These are phyloP conservation scores for Antarctomyces pellizariae DNA, from an alignment of 495 filamentous ascomycete genomes.

Conservation along the genomic window DNA sequence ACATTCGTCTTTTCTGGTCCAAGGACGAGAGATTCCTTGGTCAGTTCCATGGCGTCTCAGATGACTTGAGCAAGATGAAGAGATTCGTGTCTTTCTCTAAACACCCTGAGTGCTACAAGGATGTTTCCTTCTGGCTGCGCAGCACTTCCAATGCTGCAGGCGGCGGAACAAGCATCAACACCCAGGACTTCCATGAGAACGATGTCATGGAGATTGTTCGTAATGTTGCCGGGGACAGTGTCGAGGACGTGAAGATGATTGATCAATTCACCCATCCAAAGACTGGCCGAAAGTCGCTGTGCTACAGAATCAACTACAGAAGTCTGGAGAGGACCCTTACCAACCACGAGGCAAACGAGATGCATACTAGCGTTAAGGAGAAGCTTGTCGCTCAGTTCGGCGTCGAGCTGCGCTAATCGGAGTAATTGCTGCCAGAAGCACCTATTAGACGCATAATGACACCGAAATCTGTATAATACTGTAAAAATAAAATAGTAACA, in stretches of 20 bases:
- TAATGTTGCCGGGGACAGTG: conserved; percentile 50
- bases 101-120: conserved; percentile 67
- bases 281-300: conserved; percentile 58
- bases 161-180: conserved; percentile 16
- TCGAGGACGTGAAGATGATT: conserved; percentile 59
- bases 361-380: conserved; percentile 42
- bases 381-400: conserved; percentile 43
- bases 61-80: conserved; percentile 22
- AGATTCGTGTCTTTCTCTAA: conserved; percentile 73
- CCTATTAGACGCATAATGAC: no score
- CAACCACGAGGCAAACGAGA: conserved; percentile 47
- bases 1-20: conserved; percentile 97
- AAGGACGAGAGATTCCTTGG: conserved; percentile 53
- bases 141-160: conserved; percentile 30
- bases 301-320: conserved; percentile 81
- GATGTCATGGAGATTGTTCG: conserved; percentile 91
- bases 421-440: no score
- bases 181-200: conserved; percentile 58
- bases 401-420: conserved; percentile 67
- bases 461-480: no score
- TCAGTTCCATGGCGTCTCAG: conserved; percentile 46
- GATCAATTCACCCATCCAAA: conserved; percentile 85
- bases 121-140: conserved; percentile 81
- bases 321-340: conserved; percentile 75
- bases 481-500: no score